Evolutionary conservation across 2,329 filamentous ascomycete species (phyloP).

Genomic region (Fusarium humuli): DNA sequence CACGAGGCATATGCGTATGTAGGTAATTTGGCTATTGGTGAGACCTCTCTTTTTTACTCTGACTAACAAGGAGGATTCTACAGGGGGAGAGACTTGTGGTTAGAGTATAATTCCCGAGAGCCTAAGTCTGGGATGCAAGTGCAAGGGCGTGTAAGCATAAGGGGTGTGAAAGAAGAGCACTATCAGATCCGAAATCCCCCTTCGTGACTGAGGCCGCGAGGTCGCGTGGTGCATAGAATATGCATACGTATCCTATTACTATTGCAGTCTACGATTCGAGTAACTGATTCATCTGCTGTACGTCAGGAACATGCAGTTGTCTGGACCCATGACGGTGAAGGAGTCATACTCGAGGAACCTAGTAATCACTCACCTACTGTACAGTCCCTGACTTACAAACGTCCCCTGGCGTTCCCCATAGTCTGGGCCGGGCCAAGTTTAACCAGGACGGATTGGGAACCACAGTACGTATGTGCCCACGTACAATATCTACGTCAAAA

Average conservation of each 20-base stretch:
- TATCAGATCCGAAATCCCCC: slow-evolving; percentile 31
- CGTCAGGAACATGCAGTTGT: slow-evolving; percentile 26
- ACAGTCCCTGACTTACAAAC: slow-evolving; percentile 26
- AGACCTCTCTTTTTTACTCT: neutral
- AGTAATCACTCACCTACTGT: slow-evolving; percentile 13
- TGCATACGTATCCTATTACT: slow-evolving; percentile 5
- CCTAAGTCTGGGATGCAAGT: slow-evolving; percentile 6
- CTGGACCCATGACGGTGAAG: slow-evolving; percentile 36
- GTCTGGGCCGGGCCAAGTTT: slow-evolving; percentile 5
- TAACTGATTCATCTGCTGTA: slow-evolving; percentile 1
- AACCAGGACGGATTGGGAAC: slow-evolving; percentile 10
- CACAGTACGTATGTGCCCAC: slow-evolving; percentile 39
- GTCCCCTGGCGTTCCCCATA: slow-evolving; percentile 9
- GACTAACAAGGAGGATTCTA: slow-evolving; percentile 20
- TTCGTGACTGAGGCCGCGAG: slow-evolving; percentile 24
- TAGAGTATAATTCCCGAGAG: neutral
- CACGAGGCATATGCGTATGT: slow-evolving; percentile 30
- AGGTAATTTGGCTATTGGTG: slow-evolving; percentile 7
- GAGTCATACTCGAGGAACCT: slow-evolving; percentile 37
- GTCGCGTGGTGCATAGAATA: slow-evolving; percentile 21
- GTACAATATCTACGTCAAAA: slow-evolving; percentile 41
- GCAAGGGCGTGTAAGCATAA: slow-evolving; percentile 1
- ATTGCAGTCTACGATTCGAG: neutral
- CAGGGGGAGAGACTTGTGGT: slow-evolving; percentile 5
- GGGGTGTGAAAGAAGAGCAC: slow-evolving; percentile 23